Evolutionary conservation across 192 early-diverging fungal genomes (phyloP).

Genomic region (Backusella liffmaniae): DNA sequence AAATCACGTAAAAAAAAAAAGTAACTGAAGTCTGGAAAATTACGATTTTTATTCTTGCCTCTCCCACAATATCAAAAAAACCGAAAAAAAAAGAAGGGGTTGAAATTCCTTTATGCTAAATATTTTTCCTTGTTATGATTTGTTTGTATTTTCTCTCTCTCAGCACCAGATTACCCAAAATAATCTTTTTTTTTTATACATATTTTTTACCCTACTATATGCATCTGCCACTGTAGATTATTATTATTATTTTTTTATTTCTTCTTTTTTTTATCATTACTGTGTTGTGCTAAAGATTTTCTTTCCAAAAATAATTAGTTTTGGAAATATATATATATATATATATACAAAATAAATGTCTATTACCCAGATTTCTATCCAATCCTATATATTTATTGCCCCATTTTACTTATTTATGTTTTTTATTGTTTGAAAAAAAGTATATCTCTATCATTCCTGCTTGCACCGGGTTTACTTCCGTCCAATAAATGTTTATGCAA

Average conservation of each 20-base stretch:
- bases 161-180: constrained; percentile 4
- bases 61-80: constrained; percentile 4
- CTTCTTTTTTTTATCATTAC: not conserved
- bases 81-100: not conserved
- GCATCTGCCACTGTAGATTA: constrained; percentile 6
- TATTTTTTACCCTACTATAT: constrained; percentile 1
- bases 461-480: not conserved
- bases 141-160: constrained; percentile 5
- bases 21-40: not conserved
- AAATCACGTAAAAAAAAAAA: not conserved
- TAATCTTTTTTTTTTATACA: constrained; percentile 6
- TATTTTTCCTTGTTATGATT: not conserved
- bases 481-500: not conserved
- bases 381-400: not conserved
- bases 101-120: not conserved
- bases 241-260: not conserved
- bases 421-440: not conserved
- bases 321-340: constrained; percentile 5
- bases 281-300: constrained; percentile 2
- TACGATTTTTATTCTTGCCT: constrained; percentile 8
- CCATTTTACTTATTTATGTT: not conserved
- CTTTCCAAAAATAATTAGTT: not conserved
- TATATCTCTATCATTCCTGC: not conserved
- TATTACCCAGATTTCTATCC: not conserved
- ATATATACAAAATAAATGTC: constrained; percentile 7